Base-by-base conservation (phyloP, 1,139 yeast species). In the Taiozyma sp. region DNA sequence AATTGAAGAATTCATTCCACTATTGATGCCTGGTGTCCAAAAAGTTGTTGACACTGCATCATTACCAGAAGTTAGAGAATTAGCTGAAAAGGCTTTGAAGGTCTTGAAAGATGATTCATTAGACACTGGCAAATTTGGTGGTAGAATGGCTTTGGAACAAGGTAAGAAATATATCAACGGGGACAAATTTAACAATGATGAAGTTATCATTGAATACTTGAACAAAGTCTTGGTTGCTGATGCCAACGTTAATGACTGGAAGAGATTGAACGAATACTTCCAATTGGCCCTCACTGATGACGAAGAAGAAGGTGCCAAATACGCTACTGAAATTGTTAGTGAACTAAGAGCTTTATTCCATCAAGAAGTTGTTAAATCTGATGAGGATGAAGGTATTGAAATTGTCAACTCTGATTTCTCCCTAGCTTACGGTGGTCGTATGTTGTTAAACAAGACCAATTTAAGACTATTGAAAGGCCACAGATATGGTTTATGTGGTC, bases 401-500 rank as follows among this genome's bases (percentile, higher is more conserved):
- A 86, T 93, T 65, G 97, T 92, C 60, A 91, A 93, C 69, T 86
- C 98, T 39, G 95, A 89, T 67, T 93, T 93, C 70, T 93, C 98
- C 0, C 77, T 93, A 59, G 99, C 99, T 40, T 93, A 93, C 68
- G 99, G 99, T 72, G 88, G 97, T 43, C 85, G 98, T 73, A 93
- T 93, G 97, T 80, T 93, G 63, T 76, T 93, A 64, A 93, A 92
- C 79, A 92, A 93, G 73, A 92, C 99, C 51, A 86, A 79, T 57
- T 75, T 93, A 67, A 81, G 96, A 66, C 79, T 93, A 55, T 76
- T 88, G 64, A 91, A 92, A 74, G 99, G 99, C 62, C 97, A 89
- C 71, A 83, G 99, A 70, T 93, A 93, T 67, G 99, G 99, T 75
- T 80, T 93, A 57, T 91, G 97, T 77, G 99, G 99, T 65, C 83